Evolutionary conservation across 2,329 filamentous ascomycete species (phyloP).

Genomic region (Capronia coronata): DNA sequence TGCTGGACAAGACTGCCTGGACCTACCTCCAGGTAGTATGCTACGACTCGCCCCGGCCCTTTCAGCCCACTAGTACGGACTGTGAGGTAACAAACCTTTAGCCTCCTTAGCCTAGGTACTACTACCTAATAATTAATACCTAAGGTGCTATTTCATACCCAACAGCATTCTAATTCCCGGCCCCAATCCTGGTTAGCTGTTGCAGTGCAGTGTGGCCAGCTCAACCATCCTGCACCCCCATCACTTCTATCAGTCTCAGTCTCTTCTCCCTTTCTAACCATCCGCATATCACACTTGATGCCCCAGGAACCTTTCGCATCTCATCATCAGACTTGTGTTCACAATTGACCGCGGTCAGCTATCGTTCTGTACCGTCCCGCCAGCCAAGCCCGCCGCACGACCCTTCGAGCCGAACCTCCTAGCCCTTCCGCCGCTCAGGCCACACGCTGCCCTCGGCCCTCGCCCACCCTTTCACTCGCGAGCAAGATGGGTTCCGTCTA

Average conservation of each 20-base stretch:
- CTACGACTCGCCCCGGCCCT: neutral
- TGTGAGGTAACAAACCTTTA: too few relatives aligned
- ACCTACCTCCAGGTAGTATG: neutral
- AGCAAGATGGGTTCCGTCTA: slow-evolving; percentile 28
- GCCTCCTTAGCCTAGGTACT: too few relatives aligned
- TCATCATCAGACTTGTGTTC: neutral
- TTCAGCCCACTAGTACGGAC: neutral
- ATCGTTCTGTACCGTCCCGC: neutral
- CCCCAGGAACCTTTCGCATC: neutral
- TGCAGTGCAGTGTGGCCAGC: slow-evolving; percentile 8
- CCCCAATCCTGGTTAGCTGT: slow-evolving; percentile 9
- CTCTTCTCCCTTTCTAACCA: slow-evolving; percentile 4
- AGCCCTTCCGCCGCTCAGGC: neutral
- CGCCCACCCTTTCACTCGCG: neutral
- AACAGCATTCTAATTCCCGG: slow-evolving; percentile 16
- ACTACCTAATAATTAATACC: too few relatives aligned
- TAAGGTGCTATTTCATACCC: neutral
- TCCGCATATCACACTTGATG: slow-evolving; percentile 16
- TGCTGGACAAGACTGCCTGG: too few relatives aligned
- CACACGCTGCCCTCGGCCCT: neutral
- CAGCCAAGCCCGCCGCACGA: neutral
- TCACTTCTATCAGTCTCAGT: slow-evolving; percentile 3
- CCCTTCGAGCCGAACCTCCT: neutral
- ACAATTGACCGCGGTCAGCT: neutral
- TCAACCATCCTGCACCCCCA: slow-evolving; percentile 16